Percentiles rank a stretch among this genome's conserved stretches.
Conservation (phyloP, 768 basidiomycete genomes). For the Boletus reticulatus region DNA sequence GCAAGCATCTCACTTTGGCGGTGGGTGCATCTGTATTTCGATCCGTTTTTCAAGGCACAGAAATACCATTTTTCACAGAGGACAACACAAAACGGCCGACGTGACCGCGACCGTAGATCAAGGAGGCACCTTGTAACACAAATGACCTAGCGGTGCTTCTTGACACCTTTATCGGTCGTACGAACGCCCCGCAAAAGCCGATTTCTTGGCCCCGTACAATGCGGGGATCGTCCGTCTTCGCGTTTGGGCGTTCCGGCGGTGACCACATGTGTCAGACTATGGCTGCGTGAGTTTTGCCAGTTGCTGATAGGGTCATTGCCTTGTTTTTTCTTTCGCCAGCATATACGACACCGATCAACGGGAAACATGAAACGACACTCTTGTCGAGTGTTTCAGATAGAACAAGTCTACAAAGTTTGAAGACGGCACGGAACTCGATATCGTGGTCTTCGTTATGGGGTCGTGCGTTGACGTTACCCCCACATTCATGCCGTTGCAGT, state of each 20-base stretch:
- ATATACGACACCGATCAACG: slow-evolving; percentile 22
- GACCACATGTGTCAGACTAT: slow-evolving; percentile 27
- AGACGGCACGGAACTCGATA: slow-evolving; percentile 21
- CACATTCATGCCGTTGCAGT: slow-evolving; percentile 26
- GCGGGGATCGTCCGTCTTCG: slow-evolving; percentile 29
- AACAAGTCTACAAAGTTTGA: not conserved
- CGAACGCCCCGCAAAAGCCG: slow-evolving; percentile 32
- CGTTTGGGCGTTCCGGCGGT: slow-evolving; percentile 28
- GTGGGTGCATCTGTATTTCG: not conserved
- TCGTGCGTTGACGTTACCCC: too few species aligned
- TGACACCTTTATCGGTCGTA: slow-evolving; percentile 18
- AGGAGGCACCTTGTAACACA: not conserved
- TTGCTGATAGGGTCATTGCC: not conserved
- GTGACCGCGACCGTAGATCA: slow-evolving; percentile 1
- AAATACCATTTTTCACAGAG: too few species aligned
- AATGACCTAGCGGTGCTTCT: not conserved
- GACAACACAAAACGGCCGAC: slow-evolving; percentile 2
- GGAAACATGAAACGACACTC: slow-evolving; percentile 39
- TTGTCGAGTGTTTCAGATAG: too few species aligned
- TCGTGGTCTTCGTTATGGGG: slow-evolving; percentile 23
- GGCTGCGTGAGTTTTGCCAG: not conserved
- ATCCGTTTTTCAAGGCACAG: not conserved
- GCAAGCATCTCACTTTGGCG: not conserved
- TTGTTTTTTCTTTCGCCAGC: too few species aligned
- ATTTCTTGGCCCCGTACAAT: slow-evolving; percentile 30